Conservation (phyloP, 345 rosid species). For the Salix exigua region DNA sequence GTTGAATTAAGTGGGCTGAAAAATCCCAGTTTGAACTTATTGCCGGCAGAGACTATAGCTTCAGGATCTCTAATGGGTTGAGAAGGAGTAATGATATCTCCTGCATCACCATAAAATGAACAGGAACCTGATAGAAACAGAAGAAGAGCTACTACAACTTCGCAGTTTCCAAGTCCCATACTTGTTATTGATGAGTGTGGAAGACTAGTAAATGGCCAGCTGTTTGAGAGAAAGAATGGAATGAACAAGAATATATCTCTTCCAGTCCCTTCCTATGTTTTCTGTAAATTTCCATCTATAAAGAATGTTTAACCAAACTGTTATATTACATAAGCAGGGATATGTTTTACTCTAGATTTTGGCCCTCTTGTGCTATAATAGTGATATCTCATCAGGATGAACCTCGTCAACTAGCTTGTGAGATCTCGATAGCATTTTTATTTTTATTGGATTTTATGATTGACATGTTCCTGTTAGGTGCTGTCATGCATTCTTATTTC, state of each 20-base stretch:
- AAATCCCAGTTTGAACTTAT: constrained; percentile 1
- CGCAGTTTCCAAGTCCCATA: neutral
- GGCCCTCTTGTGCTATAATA: too few species aligned
- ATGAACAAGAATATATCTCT: neutral
- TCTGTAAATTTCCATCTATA: too few species aligned
- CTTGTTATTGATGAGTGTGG: neutral
- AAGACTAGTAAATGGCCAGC: neutral
- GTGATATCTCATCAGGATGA: too few species aligned
- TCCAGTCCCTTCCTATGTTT: too few species aligned
- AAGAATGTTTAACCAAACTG: too few species aligned
- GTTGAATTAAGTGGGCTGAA: neutral
- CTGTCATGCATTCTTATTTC: too few species aligned
- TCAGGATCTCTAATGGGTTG: constrained; percentile 1
- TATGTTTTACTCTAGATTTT: too few species aligned
- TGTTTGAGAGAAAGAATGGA: neutral
- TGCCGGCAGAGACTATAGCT: neutral
- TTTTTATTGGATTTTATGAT: too few species aligned
- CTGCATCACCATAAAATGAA: neutral
- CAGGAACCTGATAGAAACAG: neutral
- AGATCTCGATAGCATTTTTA: too few species aligned
- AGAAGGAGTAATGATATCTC: neutral
- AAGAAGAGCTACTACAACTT: neutral
- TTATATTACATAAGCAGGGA: too few species aligned
- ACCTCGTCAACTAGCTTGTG: too few species aligned
- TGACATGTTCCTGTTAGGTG: too few species aligned